Evolutionary conservation across 2,329 filamentous ascomycete genomes (phyloP).

Genomic region (Penicillium sp.): DNA sequence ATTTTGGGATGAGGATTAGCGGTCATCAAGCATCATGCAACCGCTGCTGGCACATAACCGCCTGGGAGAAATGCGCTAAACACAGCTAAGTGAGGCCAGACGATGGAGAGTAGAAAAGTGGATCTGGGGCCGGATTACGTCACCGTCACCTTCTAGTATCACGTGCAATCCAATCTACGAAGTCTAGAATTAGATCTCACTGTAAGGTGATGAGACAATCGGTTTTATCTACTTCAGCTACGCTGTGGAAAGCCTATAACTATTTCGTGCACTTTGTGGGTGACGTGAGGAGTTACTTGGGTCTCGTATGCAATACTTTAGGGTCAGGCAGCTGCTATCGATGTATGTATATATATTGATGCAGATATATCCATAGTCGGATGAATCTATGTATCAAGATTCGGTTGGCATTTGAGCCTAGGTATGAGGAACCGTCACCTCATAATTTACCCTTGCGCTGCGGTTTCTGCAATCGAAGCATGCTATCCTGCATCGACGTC

Average conservation of each 20-base stretch:
- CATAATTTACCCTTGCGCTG: slow-evolving; percentile 23
- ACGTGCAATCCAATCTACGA: background rate
- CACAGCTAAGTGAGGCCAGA: background rate
- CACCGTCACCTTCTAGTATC: background rate
- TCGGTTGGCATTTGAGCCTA: background rate
- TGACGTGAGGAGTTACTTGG: too few relatives aligned
- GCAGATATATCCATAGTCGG: too few relatives aligned
- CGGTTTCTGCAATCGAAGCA: slow-evolving; percentile 37
- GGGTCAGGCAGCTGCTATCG: too few relatives aligned
- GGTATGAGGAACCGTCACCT: background rate
- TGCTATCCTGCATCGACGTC: slow-evolving; percentile 52
- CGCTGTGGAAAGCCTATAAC: too few relatives aligned
- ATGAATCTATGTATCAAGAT: background rate
- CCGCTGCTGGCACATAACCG: background rate
- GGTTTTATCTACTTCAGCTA: too few relatives aligned
- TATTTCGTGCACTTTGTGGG: too few relatives aligned
- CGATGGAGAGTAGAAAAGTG: background rate
- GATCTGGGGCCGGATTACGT: background rate
- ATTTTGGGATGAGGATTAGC: slow-evolving; percentile 26
- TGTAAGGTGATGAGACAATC: too few relatives aligned
- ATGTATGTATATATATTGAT: too few relatives aligned
- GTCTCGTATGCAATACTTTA: too few relatives aligned
- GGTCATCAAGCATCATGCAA: slow-evolving; percentile 4
- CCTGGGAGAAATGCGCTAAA: background rate
- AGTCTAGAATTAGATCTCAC: background rate